Evolutionary conservation across 345 rosid genomes (phyloP).

Genomic region (Euphorbia lathyris): DNA sequence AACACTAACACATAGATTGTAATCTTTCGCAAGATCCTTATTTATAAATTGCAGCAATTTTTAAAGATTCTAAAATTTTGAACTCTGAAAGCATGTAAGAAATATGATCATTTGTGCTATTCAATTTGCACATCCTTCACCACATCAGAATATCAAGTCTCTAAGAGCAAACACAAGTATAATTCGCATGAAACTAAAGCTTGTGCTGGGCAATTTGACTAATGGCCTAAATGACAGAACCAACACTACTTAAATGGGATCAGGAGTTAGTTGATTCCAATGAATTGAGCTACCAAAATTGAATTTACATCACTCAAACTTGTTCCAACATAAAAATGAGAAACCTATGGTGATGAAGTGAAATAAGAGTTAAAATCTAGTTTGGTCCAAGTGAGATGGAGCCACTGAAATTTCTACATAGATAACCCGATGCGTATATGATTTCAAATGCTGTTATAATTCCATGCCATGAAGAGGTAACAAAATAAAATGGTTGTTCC

Average conservation of each 20-base stretch:
- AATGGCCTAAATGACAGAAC: not conserved
- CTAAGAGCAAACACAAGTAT: not conserved
- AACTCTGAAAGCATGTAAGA: too few species aligned
- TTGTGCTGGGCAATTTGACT: not conserved
- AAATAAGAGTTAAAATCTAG: too few species aligned
- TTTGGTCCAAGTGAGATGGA: not conserved
- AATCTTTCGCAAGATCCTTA: not conserved
- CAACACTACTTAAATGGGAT: not conserved
- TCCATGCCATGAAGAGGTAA: not conserved
- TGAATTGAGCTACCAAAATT: slow-evolving; percentile 3
- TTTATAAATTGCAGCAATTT: too few species aligned
- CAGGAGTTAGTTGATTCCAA: too few species aligned
- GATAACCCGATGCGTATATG: not conserved
- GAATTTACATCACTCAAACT: not conserved
- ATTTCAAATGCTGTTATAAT: not conserved
- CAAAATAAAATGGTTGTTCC: not conserved
- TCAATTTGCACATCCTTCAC: not conserved
- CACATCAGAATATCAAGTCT: not conserved
- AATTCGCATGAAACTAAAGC: not conserved
- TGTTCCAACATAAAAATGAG: not conserved
- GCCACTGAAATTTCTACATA: not conserved
- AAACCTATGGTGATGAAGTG: not conserved
- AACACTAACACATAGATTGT: not conserved
- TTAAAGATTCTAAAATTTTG: not conserved
- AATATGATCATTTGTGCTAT: not conserved